phyloP scores from a whole-genome alignment of 1,139 yeast species.

The Suhomyces taliae region DNA sequence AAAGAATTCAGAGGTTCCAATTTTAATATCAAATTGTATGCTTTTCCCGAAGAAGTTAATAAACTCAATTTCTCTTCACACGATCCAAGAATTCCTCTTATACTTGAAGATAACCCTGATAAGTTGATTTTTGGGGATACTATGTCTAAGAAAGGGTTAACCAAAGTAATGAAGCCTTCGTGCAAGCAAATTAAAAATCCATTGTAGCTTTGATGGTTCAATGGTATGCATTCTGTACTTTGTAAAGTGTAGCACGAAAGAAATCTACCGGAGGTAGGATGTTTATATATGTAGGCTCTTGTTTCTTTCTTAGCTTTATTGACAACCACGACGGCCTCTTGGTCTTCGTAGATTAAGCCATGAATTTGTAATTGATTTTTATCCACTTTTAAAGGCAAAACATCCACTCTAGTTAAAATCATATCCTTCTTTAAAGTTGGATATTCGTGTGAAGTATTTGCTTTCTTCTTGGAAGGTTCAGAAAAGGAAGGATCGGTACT shows the following conservation, averaged over 20 bases:
- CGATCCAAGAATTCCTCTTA: constrained; percentile 26
- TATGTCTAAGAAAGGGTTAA: constrained; percentile 66
- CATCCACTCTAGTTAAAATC: constrained; percentile 61
- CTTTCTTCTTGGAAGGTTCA: constrained; percentile 25
- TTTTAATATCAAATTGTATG: constrained; percentile 35
- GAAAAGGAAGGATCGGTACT: constrained; percentile 42
- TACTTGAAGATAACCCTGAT: constrained; percentile 17
- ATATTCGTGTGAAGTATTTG: constrained; percentile 20
- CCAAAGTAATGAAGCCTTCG: constrained; percentile 38
- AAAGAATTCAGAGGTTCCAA: constrained; percentile 49
- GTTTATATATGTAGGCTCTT: constrained; percentile 52
- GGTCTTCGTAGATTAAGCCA: constrained; percentile 48
- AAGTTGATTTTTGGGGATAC: constrained; percentile 44
- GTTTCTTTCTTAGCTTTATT: constrained; percentile 36
- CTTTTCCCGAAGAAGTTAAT: constrained; percentile 22
- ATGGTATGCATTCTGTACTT: constrained; percentile 44
- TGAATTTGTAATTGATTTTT: constrained; percentile 40
- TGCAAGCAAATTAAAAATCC: constrained; percentile 46
- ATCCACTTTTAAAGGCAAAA: constrained; percentile 34
- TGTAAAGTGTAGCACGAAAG: constrained; percentile 35
- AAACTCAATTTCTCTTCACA: constrained; percentile 32
- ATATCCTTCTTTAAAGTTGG: constrained; percentile 58
- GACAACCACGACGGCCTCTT: constrained; percentile 59
- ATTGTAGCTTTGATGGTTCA: constrained; percentile 31
- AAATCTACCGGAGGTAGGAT: constrained; percentile 30